Evolutionary conservation across 306 rosid species (phyloP), one percentile per base, ranked within the genome.

Genomic region (Cucurbita argyrosperma): DNA sequence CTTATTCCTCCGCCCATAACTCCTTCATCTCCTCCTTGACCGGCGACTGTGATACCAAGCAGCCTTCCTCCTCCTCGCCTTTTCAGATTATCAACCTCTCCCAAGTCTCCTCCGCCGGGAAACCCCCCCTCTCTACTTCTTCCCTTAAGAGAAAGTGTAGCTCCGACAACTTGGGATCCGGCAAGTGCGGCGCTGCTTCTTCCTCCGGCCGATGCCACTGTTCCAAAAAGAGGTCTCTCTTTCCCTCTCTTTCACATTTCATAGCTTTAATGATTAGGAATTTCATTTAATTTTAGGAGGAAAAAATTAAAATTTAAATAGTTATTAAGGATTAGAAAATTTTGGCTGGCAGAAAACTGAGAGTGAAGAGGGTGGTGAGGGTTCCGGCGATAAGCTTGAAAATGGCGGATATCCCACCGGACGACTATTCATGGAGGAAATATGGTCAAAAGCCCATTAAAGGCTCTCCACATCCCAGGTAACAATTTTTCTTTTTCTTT

Each of bases 381-480:
- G 88, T 91, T 45, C 90, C 96, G 0, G 97, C 97, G 4, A 89
- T 88, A 74, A 91, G 96, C 81, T 80, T 87, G 84, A 91, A 91
- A 83, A 71, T 88, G 89, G 84, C 97, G 19, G 97, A 91, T 83
- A 91, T 91, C 43, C 97, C 97, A 80, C 96, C 97, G 1, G 97
- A 91, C 64, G 97, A 91, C 85, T 91, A 87, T 75, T 91, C 97
- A 5, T 91, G 97, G 97, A 84, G 97, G 59, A 91, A 91, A 78
- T 91, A 91, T 45, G 97, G 97, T 16, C 97, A 91, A 77, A 91
- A 91, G 78, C 96, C 97, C 64, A 91, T 91, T 23, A 91, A 91
- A 80, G 97, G 97, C 7, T 91, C 97, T 43, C 97, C 96, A 54
- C 88, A 91, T 77, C 97, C 97, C n/a, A 87, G 97, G 97, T 89